Base-by-base conservation (phyloP, 306 rosid species). In the Acmispon strigosus region DNA sequence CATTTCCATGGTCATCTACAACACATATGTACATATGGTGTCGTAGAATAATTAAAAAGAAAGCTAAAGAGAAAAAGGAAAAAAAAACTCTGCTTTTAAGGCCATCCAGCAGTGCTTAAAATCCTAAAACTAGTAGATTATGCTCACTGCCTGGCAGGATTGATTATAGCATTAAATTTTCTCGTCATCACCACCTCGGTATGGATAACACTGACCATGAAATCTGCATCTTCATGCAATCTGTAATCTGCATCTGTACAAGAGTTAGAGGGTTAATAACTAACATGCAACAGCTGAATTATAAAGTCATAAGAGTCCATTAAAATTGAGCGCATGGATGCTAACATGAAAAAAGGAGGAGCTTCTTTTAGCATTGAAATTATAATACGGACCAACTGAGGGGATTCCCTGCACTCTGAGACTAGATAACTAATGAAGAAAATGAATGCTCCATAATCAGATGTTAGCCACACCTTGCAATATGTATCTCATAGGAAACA, bases 11-110 rank as follows among this genome's bases (percentile, higher is more conserved):
- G 65, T 58, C 77, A 78, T 74, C 77, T 53, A 76, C 78, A 75
- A 74, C 85, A 75, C 78, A 84, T 62, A 89, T 86, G 79, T 85
- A 86, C 86, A 86, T 60, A 82, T 36, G 20, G 74, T 60, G 76
- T 54, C 13, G 76, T 17, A 73, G 82, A 68, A 67, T 53, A 67
- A 76, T 58, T 76, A 60, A 24, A 8, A 41, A 2, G 14, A 51
- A 63, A 53, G 41, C 6, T 11, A 24, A 45, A 13, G 12, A 50
- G 3, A 13, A 11, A 22, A 32, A 18, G 48, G 5, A 15, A n/a
- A 51, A 60, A 75, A 54, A 61, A 41, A 51, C 74, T 78, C 79
- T 53, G 81, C 70, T 65, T 64, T 69, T 62, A 32, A 10, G 72
- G 34, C 65, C 80, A 76, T 37, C 58, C 73, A 52, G 41, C 55